These are phyloP conservation scores for Neurospora tetrasperma DNA, from an alignment of 495 filamentous ascomycete genomes.

Conservation along the genomic window DNA sequence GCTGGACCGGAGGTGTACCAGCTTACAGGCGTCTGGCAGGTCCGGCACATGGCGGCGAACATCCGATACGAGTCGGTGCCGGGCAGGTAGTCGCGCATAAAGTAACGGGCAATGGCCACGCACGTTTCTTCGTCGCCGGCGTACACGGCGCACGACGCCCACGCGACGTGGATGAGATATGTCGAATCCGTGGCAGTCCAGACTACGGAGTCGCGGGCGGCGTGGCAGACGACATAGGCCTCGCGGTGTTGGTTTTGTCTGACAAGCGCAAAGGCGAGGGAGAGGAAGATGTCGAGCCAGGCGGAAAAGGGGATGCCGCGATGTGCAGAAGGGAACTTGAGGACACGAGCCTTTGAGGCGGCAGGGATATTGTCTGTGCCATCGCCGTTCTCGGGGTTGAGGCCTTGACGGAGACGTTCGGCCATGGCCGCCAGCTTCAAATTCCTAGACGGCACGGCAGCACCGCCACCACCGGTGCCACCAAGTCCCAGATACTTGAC, in stretches of 20 bases:
- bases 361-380: neutral
- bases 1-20: constrained; percentile 51
- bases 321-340: constrained; percentile 50
- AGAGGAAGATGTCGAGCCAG: constrained; percentile 87
- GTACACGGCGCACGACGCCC: constrained; percentile 74
- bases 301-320: constrained; percentile 66
- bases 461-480: constrained; percentile 36
- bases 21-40: constrained; percentile 48
- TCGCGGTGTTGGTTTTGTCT: constrained; percentile 44
- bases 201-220: constrained; percentile 63
- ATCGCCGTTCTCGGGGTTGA: constrained; percentile 24
- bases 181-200: constrained; percentile 60
- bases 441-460: constrained; percentile 38
- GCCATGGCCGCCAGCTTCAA: constrained; percentile 61
- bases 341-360: neutral
- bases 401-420: constrained; percentile 47
- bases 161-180: constrained; percentile 68
- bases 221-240: constrained; percentile 66
- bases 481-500: constrained; percentile 58
- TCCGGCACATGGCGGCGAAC: constrained; percentile 58
- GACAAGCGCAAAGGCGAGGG: constrained; percentile 68
- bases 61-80: constrained; percentile 77
- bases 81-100: constrained; percentile 78
- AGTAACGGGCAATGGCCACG: constrained; percentile 59
- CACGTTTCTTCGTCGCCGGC: constrained; percentile 71